These are phyloP conservation scores for Pyricularia pennisetigena DNA, from an alignment of 2,329 filamentous ascomycete species.

Conservation along the genomic window DNA sequence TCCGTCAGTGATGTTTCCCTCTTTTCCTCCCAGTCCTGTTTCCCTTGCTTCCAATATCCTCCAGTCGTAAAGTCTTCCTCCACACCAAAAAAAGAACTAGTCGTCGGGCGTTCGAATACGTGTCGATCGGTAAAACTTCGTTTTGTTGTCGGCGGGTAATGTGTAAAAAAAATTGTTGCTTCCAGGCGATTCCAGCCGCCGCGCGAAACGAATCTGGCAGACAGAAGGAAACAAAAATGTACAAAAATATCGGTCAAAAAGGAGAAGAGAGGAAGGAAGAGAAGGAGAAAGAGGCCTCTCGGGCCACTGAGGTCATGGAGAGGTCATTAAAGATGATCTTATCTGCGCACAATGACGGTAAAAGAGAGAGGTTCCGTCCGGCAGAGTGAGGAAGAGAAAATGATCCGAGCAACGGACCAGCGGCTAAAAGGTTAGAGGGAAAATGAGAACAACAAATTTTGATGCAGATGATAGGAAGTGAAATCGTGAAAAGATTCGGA, in stretches of 20 bases:
- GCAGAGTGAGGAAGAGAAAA: neutral
- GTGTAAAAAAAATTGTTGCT: neutral
- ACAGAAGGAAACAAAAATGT: constrained; percentile 16
- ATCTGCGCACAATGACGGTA: constrained; percentile 5
- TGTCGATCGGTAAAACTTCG: neutral
- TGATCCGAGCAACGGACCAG: constrained; percentile 10
- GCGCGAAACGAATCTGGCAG: constrained; percentile 16
- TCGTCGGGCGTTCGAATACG: neutral
- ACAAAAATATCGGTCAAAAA: constrained; percentile 8
- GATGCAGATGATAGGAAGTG: constrained; percentile 18
- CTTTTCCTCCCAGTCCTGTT: neutral
- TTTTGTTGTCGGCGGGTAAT: neutral
- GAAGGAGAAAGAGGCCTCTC: constrained; percentile 23
- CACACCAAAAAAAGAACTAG: neutral
- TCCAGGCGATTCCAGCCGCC: constrained; percentile 35
- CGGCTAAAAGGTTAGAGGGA: constrained; percentile 17
- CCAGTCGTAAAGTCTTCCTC: neutral
- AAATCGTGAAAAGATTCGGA: constrained; percentile 4
- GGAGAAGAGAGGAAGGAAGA: constrained; percentile 9
- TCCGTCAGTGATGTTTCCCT: neutral
- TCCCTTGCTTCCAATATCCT: neutral
- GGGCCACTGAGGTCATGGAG: constrained; percentile 27
- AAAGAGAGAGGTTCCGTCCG: constrained; percentile 5
- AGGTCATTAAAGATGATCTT: constrained; percentile 24
- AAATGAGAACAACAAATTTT: constrained; percentile 8